Percentiles rank a stretch among this genome's conserved stretches.
These are phyloP conservation scores for Paradendryphiella salina DNA, from an alignment of 2,329 filamentous ascomycete species.

Conservation along the genomic window DNA sequence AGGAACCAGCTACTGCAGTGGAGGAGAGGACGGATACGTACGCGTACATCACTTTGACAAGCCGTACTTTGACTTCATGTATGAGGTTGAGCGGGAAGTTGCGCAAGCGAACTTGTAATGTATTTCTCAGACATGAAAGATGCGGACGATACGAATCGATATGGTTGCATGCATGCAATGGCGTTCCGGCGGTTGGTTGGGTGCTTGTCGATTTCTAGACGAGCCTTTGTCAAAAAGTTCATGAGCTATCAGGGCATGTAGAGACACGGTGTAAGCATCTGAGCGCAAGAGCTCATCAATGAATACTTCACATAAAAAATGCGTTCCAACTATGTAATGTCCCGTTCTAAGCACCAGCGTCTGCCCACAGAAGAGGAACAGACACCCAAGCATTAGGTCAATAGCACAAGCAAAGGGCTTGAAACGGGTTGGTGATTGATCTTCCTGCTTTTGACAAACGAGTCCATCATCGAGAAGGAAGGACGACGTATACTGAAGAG, in stretches of 20 bases:
- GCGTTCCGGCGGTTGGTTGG: constrained; percentile 40
- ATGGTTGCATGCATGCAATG: constrained; percentile 44
- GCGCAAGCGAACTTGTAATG: constrained; percentile 47
- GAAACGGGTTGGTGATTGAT: constrained; percentile 20
- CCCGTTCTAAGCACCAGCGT: constrained; percentile 26
- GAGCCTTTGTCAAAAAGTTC: constrained; percentile 18
- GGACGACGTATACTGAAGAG: constrained; percentile 43
- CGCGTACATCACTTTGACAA: constrained; percentile 98
- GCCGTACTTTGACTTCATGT: constrained; percentile 97
- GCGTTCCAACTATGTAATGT: constrained; percentile 6
- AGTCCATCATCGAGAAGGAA: constrained; percentile 36
- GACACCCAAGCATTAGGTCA: constrained; percentile 37
- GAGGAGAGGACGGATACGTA: constrained; percentile 98
- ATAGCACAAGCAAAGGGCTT: constrained; percentile 29
- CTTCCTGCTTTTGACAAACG: constrained; percentile 40
- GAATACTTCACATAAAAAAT: constrained; percentile 6
- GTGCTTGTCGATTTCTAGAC: constrained; percentile 16
- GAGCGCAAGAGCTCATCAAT: constrained; percentile 12
- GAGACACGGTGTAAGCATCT: constrained; percentile 6
- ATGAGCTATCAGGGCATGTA: constrained; percentile 11
- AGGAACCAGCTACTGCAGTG: constrained; percentile 89
- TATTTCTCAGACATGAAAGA: constrained; percentile 20
- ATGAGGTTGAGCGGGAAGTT: constrained; percentile 90
- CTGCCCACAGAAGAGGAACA: constrained; percentile 22
- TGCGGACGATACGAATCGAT: constrained; percentile 18